phyloP scores from a whole-genome alignment of 495 filamentous ascomycete species.

The Annulohypoxylon bovei region DNA sequence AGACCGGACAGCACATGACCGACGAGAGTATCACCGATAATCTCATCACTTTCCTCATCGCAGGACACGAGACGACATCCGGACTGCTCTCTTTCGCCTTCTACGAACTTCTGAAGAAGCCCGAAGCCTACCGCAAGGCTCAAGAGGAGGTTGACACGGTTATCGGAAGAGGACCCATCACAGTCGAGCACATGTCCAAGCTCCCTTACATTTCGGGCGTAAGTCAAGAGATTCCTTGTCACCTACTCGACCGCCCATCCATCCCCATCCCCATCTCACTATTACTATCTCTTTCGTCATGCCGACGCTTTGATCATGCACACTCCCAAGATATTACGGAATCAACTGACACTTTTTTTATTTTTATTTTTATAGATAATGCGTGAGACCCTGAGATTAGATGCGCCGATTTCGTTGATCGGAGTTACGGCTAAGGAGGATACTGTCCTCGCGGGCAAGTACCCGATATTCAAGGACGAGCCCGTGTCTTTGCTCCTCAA shows the following conservation, averaged over 20 bases:
- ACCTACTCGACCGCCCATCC: too few species aligned
- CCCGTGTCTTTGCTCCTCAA: conserved; percentile 62
- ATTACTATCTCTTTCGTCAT: not conserved
- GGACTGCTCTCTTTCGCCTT: conserved; percentile 65
- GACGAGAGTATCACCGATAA: conserved; percentile 73
- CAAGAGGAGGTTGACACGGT: conserved; percentile 70
- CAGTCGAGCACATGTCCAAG: conserved; percentile 72
- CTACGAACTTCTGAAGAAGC: conserved; percentile 66
- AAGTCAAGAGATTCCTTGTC: conserved; percentile 14
- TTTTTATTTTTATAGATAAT: too few species aligned
- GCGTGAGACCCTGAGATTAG: conserved; percentile 75
- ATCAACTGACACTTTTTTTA: conserved; percentile 48
- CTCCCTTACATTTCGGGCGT: conserved; percentile 66
- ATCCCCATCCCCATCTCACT: not conserved
- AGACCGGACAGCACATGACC: conserved; percentile 70
- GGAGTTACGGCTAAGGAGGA: conserved; percentile 51
- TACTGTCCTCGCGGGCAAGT: conserved; percentile 72
- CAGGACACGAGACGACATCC: conserved; percentile 79
- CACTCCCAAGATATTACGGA: not conserved
- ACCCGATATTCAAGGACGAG: conserved; percentile 67
- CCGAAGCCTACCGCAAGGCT: conserved; percentile 60
- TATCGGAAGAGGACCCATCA: conserved; percentile 70
- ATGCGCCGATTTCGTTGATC: conserved; percentile 71
- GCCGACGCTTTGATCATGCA: not conserved
- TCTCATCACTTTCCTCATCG: conserved; percentile 78